Evolutionary conservation across 345 rosid genomes (phyloP), one percentile per base, ranked within the genome.

Genomic region (Ailanthus altissimus): DNA sequence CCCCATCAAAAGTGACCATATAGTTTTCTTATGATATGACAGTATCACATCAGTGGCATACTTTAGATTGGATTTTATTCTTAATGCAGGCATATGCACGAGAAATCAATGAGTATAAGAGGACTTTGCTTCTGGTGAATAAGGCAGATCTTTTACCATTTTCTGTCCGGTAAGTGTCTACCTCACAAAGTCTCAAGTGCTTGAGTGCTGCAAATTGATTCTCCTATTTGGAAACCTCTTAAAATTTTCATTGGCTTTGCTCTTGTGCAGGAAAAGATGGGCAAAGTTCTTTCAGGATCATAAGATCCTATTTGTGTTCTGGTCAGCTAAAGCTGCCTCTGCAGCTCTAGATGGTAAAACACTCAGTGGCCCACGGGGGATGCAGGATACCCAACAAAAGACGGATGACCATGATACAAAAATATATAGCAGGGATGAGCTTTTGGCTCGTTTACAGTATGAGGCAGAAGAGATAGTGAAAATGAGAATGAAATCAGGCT

Each of bases 251-350:
- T 67, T 69, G 57, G 23, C 23, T 68, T 71, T 54, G 64, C 53
- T 72, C 67, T 61, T 75, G 25, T 54, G 21, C 89, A 93, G 99
- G 90, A 86, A 83, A 80, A 93, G 82, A 78, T 96, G 98, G 99
- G 97, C 93, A 0, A 81, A 85, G 49, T 96, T 86, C 81, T 96
- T 96, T 79, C 62, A 45, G 60, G 83, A 64, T 40, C 86, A 87
- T 63, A 81, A 78, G 14, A 92, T 92, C 80, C 82, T 96, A 13
- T 93, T 82, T 54, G 71, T 93, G 15, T 96, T 96, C 86, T 96
- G 97, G 97, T 93, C 99, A 61, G 99, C 98, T 36, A 96, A 92
- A 88, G 97, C 93, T 81, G 98, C 97, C 76, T 79, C 92, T 56
- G 94, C 92, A 77, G 84, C 74, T 18, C 78, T 90, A 69, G 94